Percentiles rank a stretch among this genome's conserved stretches.
Conservation (phyloP, 371 early-diverging fungal species). For the Apophysomyces elegans region DNA sequence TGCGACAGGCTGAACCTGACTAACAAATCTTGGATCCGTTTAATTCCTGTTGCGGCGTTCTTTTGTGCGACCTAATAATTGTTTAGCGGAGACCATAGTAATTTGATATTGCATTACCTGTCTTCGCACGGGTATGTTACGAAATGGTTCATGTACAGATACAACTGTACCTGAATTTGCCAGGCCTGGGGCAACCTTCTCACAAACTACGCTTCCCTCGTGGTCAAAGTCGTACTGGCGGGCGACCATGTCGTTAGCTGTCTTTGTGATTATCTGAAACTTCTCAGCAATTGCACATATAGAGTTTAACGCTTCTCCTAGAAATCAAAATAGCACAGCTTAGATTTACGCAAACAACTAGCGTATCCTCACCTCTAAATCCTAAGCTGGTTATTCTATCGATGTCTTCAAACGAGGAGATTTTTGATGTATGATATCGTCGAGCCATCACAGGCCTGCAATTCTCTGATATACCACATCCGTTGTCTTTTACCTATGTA, state of each 20-base stretch:
- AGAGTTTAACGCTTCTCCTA: constrained; percentile 61
- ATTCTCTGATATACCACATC: constrained; percentile 54
- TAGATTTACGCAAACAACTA: background rate
- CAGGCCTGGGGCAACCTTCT: constrained; percentile 17
- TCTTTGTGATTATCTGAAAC: constrained; percentile 41
- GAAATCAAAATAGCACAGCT: background rate
- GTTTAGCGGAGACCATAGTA: background rate
- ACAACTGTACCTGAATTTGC: constrained; percentile 40
- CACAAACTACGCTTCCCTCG: constrained; percentile 28
- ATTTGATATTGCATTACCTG: constrained; percentile 22
- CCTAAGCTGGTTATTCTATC: constrained; percentile 62
- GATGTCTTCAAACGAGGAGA: constrained; percentile 64
- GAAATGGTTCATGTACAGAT: constrained; percentile 40
- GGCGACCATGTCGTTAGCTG: constrained; percentile 31
- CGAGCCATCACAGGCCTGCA: constrained; percentile 50
- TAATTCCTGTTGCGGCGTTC: constrained; percentile 17
- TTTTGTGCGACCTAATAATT: constrained; percentile 24
- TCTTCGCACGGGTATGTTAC: constrained; percentile 49
- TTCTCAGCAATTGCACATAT: constrained; percentile 48
- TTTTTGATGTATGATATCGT: constrained; percentile 75
- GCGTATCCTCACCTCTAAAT: constrained; percentile 57
- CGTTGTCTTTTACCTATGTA: constrained; percentile 58
- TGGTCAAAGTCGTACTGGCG: constrained; percentile 38
- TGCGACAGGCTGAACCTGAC: constrained; percentile 34
- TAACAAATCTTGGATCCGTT: constrained; percentile 33